Base-by-base conservation (phyloP, 331 rosid genomes). In the Malus hybrid region DNA sequence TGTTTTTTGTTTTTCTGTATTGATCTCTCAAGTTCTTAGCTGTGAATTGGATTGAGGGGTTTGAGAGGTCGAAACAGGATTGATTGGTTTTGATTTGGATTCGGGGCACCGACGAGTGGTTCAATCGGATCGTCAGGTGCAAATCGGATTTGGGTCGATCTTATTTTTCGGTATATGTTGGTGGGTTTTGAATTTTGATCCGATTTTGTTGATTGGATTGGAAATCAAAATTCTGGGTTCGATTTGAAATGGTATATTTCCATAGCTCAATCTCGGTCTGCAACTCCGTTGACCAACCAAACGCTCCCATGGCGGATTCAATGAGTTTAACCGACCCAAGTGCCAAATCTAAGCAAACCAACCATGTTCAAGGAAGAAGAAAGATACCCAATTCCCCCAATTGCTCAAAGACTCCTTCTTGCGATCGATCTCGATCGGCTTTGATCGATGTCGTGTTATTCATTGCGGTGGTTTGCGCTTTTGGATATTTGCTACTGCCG, bases 241-340 rank as follows among this genome's bases (percentile, higher is more conserved):
- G 29, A 59, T 81, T 74, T 90, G 99, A 90, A 85, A 95, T 95
- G 99, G 96, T 95, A 86, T 95, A 90, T 92, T 81, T 87, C 82
- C 91, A 90, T 56, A 87, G 82, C 86, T 89, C 97, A 86, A 89
- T 94, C 80, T 92, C 97, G 85, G 92, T 90, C 89, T 92, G 97
- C 91, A 90, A 90, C 75, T 89, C 91, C 80, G 88, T 90, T 85
- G 98, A 91, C 86, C 96, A 84, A 77, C 42, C 87, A 3, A 76
- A 39, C 44, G 11, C 88, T 60, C 12, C 75, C 64, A 86, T 91
- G 96, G 85, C 92, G 22, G 87, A 84, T 84, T 83, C 95, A 6
- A 67, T 77, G 81, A 78, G 78, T 78, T 80, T 84, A 59, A n/a
- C 82, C 34, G 89, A 84, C 72, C 59, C 88, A 7, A 82, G 80